Conservation (phyloP, 2,329 filamentous ascomycete species). For the Ophiostoma populinum region DNA sequence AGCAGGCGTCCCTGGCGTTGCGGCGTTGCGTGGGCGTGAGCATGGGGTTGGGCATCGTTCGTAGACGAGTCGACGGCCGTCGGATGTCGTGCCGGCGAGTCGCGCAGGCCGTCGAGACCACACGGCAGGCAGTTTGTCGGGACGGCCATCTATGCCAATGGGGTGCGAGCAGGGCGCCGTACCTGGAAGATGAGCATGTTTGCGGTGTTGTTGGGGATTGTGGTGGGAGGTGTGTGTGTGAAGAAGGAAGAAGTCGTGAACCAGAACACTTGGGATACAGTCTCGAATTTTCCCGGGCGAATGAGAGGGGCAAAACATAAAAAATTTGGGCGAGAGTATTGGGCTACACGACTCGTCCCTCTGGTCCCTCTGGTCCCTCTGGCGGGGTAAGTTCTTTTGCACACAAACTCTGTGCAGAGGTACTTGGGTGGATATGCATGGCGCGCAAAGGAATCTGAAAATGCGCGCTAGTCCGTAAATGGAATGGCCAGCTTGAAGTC, state of each 20-base stretch:
- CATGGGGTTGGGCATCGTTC: background rate
- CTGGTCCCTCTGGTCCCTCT: background rate
- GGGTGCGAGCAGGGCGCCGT: slow-evolving; percentile 17
- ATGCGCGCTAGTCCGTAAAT: no score
- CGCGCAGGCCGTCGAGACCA: no score
- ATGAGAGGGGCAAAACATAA: slow-evolving; percentile 9
- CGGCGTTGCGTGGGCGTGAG: background rate
- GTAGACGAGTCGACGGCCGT: no score
- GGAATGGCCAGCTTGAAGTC: no score
- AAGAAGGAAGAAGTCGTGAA: no score
- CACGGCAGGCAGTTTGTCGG: no score
- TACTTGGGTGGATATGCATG: background rate
- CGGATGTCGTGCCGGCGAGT: no score
- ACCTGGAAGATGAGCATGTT: slow-evolving; percentile 64
- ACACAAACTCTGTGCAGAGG: background rate
- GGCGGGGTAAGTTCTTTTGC: slow-evolving; percentile 6
- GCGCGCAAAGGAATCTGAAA: no score
- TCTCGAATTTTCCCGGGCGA: no score
- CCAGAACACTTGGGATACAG: no score
- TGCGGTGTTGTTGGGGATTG: slow-evolving; percentile 21
- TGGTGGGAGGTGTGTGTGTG: background rate
- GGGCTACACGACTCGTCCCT: background rate
- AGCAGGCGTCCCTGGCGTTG: background rate
- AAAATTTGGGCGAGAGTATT: slow-evolving; percentile 5
- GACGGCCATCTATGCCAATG: no score